Evolutionary conservation across 805 yeast genomes (phyloP).

Genomic region (Metschnikowia arizonensis): DNA sequence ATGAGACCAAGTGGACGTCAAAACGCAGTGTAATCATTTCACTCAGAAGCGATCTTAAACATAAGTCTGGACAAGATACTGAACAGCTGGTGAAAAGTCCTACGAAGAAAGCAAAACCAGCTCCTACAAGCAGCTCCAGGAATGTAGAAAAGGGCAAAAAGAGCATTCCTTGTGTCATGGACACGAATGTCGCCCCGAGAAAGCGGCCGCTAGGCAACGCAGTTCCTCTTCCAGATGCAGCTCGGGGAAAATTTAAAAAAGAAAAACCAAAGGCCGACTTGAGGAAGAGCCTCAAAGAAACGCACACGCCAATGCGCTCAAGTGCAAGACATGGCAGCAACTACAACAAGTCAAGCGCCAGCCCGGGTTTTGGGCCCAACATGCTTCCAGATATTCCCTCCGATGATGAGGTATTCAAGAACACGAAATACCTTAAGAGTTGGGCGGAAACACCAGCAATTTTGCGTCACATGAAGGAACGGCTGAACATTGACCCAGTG

Average conservation of each 20-base stretch:
- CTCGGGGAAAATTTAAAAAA: constrained; percentile 24
- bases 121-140: background rate
- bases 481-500: constrained; percentile 53
- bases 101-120: background rate
- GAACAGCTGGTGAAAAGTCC: constrained; percentile 2
- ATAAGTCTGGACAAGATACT: constrained; percentile 1
- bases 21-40: constrained; percentile 6
- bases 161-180: constrained; percentile 1
- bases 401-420: constrained; percentile 31
- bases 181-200: constrained; percentile 9
- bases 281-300: background rate
- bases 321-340: constrained; percentile 1
- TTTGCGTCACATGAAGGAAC: constrained; percentile 24
- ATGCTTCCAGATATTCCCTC: constrained; percentile 39
- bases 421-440: constrained; percentile 15
- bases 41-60: constrained; percentile 3
- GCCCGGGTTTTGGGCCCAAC: constrained; percentile 20
- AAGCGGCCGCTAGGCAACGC: constrained; percentile 25
- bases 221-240: constrained; percentile 37
- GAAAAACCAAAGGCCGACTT: constrained; percentile 6
- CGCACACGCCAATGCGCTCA: constrained; percentile 3
- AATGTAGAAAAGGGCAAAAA: background rate
- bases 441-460: constrained; percentile 42
- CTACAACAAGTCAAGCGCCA: constrained; percentile 8
- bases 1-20: background rate